Base-by-base conservation (phyloP, 2,329 filamentous ascomycete species). In the Hypoxylon sp. region DNA sequence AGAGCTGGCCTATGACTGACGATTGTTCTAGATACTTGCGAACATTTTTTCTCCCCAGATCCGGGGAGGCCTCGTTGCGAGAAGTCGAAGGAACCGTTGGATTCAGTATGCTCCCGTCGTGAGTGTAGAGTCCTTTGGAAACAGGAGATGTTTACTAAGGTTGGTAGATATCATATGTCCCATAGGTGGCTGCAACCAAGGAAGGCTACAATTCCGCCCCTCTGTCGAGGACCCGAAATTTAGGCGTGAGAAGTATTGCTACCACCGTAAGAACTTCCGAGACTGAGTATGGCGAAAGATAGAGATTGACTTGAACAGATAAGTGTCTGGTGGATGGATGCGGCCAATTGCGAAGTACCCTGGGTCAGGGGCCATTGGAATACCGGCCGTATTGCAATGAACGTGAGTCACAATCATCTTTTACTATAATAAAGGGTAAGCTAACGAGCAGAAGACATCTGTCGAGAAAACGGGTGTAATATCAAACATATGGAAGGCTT, bases 21-120 rank as follows among this genome's bases (percentile, higher is more conserved):
- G 2, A 35, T 46, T 10, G 5, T 55, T 27, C 3, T 15, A 68
- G 66, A 68, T n/a, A 68, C 66, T 6, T 68, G 66, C 17, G 39
- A 39, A 3, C 62, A 68, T 27, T 65, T 68, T 11, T 58, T 10
- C 17, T 58, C 24, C n/a, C 27, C 47, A 32, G 1, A 11, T 15
- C 32, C 13, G 11, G 55, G 29, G 5, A 21, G 21, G n/a, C n/a
- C 56, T 29, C 61, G 55, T 11, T 68, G 65, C 42, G 46, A 57
- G 10, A 51, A 51, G 10, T 8, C 37, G 11, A 68, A 68, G 15
- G 42, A 48, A 2, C 47, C 57, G 2, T 27, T 8, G 17, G 66
- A 68, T 17, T 65, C 66, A 6, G 57, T 68, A 11, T 68, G 66
- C 31, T 4, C 24, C 24, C 17, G 44, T 35, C 66, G 66, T 68